Base-by-base conservation (phyloP, 805 yeast species). In the Lipomyces orientalis region DNA sequence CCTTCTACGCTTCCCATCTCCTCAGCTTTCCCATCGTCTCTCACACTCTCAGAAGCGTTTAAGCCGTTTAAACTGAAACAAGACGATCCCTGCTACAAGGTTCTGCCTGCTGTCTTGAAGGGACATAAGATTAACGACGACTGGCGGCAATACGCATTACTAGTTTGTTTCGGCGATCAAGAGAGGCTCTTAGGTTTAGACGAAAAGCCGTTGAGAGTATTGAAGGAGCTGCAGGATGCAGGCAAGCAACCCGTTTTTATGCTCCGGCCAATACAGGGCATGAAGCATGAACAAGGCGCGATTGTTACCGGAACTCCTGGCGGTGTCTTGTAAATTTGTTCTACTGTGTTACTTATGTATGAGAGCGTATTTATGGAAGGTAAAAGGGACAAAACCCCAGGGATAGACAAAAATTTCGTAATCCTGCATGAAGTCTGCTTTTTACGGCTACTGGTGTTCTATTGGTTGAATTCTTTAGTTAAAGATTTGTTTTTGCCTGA, bases 201-300 rank as follows among this genome's bases (percentile, higher is more conserved):
- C 34, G 99, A 94, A 75, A 90, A 87, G 76, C 99, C 99, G 0
- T 96, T 94, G 7, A 81, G 85, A 49, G 88, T 93, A 9, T 91
- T 92, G 76, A 90, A 91, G 77, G 97, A 90, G 74, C 81, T 94
- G 33, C 92, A 88, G 75, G 97, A 90, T 68, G 84, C 87, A 66
- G 97, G 97, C 0, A 84, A 89, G 71, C 91, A 90, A 75, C 98
- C 98, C 0, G 90, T 95, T 1, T 92, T 93, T 67, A 93, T 93
- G 97, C 83, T 93, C 56, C 81, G 98, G 73, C 95, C 91, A 73
- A 84, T 89, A 61, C 97, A 93, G 49, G 89, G 79, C 33, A 46
- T 60, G 59, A 72, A 67, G 49, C 74, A 69, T 35, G 74, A 71
- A 19, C 70, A 71, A 55, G 74, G 74, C 46, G 65, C 72, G 19